Evolutionary conservation across 768 basidiomycete genomes (phyloP).

Genomic region (Xerocomellus chrysenteron): DNA sequence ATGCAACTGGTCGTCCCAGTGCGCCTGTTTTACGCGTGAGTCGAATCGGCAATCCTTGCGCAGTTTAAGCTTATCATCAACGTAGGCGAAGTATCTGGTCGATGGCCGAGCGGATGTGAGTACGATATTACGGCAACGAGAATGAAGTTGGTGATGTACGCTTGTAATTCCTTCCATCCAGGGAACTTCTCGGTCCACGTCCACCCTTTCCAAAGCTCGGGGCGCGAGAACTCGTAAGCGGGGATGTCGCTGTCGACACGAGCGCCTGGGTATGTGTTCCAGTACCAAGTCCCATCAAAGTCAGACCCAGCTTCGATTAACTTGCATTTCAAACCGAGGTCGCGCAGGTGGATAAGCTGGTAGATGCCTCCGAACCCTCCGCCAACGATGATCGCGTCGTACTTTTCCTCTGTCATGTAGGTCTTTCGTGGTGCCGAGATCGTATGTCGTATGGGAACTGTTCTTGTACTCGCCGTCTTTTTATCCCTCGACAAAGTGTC

Average conservation of each 20-base stretch:
- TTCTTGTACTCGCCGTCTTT: neutral
- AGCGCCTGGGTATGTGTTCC: slow-evolving; percentile 14
- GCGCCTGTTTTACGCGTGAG: slow-evolving; percentile 5
- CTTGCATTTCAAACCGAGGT: slow-evolving; percentile 9
- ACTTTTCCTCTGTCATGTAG: slow-evolving; percentile 1
- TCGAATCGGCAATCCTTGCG: slow-evolving; percentile 17
- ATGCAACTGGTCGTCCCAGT: slow-evolving; percentile 13
- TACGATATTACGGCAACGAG: neutral
- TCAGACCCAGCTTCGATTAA: slow-evolving; percentile 8
- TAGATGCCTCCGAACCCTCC: slow-evolving; percentile 10
- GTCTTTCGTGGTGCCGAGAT: neutral
- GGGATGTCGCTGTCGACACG: slow-evolving; percentile 13
- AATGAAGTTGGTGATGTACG: neutral
- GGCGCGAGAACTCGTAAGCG: slow-evolving; percentile 7
- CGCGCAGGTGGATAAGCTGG: slow-evolving; percentile 8
- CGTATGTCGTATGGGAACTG: neutral
- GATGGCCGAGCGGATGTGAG: neutral
- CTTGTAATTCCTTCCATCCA: slow-evolving; percentile 8
- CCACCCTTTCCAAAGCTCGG: slow-evolving; percentile 14
- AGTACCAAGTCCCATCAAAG: slow-evolving; percentile 17
- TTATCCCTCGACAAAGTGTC: neutral
- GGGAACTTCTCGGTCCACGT: slow-evolving; percentile 16
- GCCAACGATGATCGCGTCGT: slow-evolving; percentile 11
- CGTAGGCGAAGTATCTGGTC: slow-evolving; percentile 15
- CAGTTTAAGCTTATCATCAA: slow-evolving; percentile 7